These are phyloP conservation scores for Globisporangium megalacanthum DNA, from an alignment of 352 stramenopile species.

Conservation along the genomic window DNA sequence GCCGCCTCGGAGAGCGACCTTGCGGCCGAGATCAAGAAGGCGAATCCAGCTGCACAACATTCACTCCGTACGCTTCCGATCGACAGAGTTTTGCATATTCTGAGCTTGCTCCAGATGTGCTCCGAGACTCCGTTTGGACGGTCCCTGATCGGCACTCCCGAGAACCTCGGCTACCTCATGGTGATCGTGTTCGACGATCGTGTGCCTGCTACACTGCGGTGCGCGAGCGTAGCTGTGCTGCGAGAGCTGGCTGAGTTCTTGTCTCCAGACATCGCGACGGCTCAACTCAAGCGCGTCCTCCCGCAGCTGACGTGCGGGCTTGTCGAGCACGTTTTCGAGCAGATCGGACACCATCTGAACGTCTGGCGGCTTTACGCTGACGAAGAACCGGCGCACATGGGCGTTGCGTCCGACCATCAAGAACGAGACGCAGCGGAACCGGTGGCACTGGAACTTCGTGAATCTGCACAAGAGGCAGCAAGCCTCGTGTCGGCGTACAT, in stretches of 20 bases:
- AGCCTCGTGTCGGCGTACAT: constrained; percentile 40
- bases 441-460: constrained; percentile 27
- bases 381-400: constrained; percentile 7
- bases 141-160: constrained; percentile 41
- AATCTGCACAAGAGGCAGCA: constrained; percentile 35
- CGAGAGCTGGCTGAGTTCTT: constrained; percentile 34
- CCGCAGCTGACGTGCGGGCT: constrained; percentile 19
- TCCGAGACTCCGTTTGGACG: constrained; percentile 46
- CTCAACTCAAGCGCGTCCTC: constrained; percentile 27
- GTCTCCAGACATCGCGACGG: constrained; percentile 26
- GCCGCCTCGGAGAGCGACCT: constrained; percentile 47
- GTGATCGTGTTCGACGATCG: constrained; percentile 43
- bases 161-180: constrained; percentile 61
- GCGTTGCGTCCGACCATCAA: neutral
- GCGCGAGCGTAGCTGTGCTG: constrained; percentile 38
- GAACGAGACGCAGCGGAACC: neutral
- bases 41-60: constrained; percentile 24
- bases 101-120: constrained; percentile 61
- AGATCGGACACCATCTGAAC: constrained; percentile 28
- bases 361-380: constrained; percentile 35
- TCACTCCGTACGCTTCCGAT: constrained; percentile 22
- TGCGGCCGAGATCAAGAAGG: constrained; percentile 42
- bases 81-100: constrained; percentile 58
- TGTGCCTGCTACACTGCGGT: constrained; percentile 43
- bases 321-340: constrained; percentile 30